Evolutionary conservation across 345 rosid genomes (phyloP).

Genomic region (Eutrema japonicum): DNA sequence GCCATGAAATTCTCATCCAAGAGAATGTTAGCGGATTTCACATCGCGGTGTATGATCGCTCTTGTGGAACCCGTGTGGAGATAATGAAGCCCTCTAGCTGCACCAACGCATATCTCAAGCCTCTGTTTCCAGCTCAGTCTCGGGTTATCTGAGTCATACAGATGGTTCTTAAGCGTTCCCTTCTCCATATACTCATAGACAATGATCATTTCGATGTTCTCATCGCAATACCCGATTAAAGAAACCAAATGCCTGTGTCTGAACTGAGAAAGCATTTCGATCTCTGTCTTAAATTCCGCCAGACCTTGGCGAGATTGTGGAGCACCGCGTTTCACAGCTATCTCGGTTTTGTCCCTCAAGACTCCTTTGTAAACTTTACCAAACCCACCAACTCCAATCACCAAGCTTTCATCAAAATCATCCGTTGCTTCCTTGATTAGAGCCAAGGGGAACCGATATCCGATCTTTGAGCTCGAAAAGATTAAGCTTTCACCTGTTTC

Average conservation of each 20-base stretch:
- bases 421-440: constrained; percentile 61
- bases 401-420: constrained; percentile 54
- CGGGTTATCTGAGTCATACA: constrained; percentile 54
- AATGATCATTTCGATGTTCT: constrained; percentile 65
- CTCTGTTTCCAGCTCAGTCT: constrained; percentile 60
- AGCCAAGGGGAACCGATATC: constrained; percentile 60
- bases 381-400: constrained; percentile 73
- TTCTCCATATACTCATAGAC: constrained; percentile 75
- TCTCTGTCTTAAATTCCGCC: constrained; percentile 65
- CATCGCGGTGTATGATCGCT: constrained; percentile 72
- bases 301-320: constrained; percentile 61
- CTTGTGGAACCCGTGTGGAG: constrained; percentile 72
- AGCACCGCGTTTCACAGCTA: constrained; percentile 74
- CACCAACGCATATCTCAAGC: constrained; percentile 71
- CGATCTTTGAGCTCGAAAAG: constrained; percentile 56
- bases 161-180: constrained; percentile 66
- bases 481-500: constrained; percentile 43
- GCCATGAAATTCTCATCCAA: constrained; percentile 70
- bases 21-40: constrained; percentile 72
- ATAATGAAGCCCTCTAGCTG: constrained; percentile 76
- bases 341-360: constrained; percentile 53
- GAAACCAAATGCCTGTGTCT: constrained; percentile 78
- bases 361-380: constrained; percentile 72
- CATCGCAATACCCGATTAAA: constrained; percentile 68
- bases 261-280: constrained; percentile 71